These are phyloP conservation scores for Penicillium bialowiezense DNA, from an alignment of 495 filamentous ascomycete genomes.

Conservation along the genomic window DNA sequence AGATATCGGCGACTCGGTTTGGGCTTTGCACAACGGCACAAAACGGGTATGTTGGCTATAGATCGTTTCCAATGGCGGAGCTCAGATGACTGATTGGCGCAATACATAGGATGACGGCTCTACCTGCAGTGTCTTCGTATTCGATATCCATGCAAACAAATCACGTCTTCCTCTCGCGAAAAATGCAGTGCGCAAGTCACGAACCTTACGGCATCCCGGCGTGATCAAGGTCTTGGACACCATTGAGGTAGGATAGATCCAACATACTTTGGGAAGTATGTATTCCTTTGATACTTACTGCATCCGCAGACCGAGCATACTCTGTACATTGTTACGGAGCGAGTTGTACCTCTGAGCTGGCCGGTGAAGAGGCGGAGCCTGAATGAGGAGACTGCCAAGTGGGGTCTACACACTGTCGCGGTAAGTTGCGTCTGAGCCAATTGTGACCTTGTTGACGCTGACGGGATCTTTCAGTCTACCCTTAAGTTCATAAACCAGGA, in stretches of 20 bases:
- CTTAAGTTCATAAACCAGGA: conserved; percentile 95
- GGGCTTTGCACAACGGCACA: conserved; percentile 88
- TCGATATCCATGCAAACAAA: conserved; percentile 78
- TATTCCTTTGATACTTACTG: conserved; percentile 2
- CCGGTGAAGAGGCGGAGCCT: conserved; percentile 79
- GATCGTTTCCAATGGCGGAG: neutral
- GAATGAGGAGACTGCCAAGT: conserved; percentile 87
- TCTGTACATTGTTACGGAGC: conserved; percentile 94
- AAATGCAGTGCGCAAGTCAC: conserved; percentile 87
- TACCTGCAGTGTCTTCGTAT: conserved; percentile 92
- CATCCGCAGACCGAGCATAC: conserved; percentile 73
- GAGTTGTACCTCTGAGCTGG: conserved; percentile 81
- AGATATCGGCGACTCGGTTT: conserved; percentile 84
- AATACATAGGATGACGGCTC: conserved; percentile 80
- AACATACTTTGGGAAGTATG: too few relatives aligned
- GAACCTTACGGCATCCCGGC: conserved; percentile 89
- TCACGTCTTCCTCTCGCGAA: conserved; percentile 79
- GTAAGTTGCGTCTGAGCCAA: conserved; percentile 37
- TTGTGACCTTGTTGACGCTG: conserved; percentile 3
- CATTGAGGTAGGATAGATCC: conserved; percentile 78
- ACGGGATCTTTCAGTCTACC: conserved; percentile 58
- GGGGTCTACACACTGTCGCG: conserved; percentile 85
- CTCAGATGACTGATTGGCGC: neutral
- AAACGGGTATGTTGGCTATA: conserved; percentile 63
- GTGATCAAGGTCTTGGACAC: conserved; percentile 91